A percentile compares a stretch with the other conserved stretches of the same genome.
These are phyloP conservation scores for Euphrasia confusa DNA, from an alignment of 257 asterid genomes.

Conservation along the genomic window DNA sequence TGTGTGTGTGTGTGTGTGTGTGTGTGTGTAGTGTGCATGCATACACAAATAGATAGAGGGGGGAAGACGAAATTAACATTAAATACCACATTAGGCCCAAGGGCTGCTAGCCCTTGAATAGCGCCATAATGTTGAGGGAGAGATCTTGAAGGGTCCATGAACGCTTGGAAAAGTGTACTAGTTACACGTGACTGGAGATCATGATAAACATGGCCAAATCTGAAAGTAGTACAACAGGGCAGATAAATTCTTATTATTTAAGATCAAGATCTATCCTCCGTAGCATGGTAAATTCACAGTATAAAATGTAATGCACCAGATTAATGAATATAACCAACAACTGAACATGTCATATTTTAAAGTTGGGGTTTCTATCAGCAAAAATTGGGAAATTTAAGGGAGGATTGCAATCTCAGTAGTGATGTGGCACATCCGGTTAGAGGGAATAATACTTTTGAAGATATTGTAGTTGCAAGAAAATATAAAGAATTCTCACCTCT, in stretches of 20 bases:
- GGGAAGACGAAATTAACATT: slow-evolving; percentile 18
- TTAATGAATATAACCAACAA: slow-evolving; percentile 11
- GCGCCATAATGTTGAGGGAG: slow-evolving; percentile 98
- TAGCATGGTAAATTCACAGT: slow-evolving; percentile 3
- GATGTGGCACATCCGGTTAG: too few species aligned
- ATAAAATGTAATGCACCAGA: slow-evolving; percentile 17
- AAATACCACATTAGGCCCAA: slow-evolving; percentile 89
- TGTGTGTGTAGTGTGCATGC: too few species aligned
- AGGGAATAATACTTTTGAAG: background rate
- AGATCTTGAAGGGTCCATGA: slow-evolving; percentile 82
- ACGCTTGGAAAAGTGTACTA: slow-evolving; percentile 68
- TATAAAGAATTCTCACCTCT: slow-evolving; percentile 53
- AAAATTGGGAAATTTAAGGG: too few species aligned
- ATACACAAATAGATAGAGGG: background rate
- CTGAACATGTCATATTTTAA: slow-evolving; percentile 6
- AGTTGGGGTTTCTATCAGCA: too few species aligned
- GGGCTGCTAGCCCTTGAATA: slow-evolving; percentile 88
- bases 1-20: too few species aligned
- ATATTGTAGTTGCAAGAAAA: slow-evolving; percentile 17
- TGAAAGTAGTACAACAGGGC: slow-evolving; percentile 29
- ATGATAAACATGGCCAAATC: slow-evolving; percentile 83
- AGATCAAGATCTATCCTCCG: slow-evolving; percentile 10
- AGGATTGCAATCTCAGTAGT: too few species aligned
- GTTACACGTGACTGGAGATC: slow-evolving; percentile 88
- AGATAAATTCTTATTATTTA: background rate